These are phyloP conservation scores for Geotrichum australiense DNA, from an alignment of 1,139 yeast genomes.

Conservation along the genomic window DNA sequence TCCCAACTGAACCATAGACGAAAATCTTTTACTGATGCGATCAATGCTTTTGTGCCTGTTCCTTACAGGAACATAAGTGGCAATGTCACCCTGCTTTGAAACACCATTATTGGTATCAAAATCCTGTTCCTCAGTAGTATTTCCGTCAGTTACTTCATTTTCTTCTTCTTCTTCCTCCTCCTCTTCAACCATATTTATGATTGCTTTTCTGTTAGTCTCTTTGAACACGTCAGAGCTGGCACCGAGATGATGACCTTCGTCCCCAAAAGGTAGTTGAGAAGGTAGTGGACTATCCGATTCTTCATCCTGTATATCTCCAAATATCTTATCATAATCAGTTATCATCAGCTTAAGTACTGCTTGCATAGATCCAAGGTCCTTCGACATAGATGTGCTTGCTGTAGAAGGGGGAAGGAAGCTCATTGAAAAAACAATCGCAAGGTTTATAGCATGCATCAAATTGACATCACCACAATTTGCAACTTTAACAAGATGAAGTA, in stretches of 20 bases:
- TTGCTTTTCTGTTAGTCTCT: no score
- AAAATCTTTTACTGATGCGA: no score
- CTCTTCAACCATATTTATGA: no score
- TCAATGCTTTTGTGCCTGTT: no score
- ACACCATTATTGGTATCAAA: no score
- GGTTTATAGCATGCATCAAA: conserved; percentile 71
- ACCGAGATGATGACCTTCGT: conserved; percentile 11
- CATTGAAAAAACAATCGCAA: conserved; percentile 71
- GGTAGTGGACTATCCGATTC: conserved; percentile 11
- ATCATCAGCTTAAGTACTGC: conserved; percentile 35
- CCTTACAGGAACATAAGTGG: no score
- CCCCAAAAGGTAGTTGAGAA: conserved; percentile 8
- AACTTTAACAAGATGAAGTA: conserved; percentile 58
- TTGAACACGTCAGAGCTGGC: not conserved
- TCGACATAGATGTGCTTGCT: conserved; percentile 24
- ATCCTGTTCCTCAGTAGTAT: no score
- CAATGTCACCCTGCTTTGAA: no score
- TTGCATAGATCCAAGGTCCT: conserved; percentile 35
- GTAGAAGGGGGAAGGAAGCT: conserved; percentile 40
- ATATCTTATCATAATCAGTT: conserved; percentile 27
- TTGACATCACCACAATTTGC: conserved; percentile 52
- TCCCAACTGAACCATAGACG: no score
- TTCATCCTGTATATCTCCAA: conserved; percentile 20
- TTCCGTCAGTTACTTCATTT: no score
- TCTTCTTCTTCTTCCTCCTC: no score